Evolutionary conservation across 169 alveolate species (phyloP), one percentile per base, ranked within the genome.

Genomic region (Cryptosporidium baileyi): DNA sequence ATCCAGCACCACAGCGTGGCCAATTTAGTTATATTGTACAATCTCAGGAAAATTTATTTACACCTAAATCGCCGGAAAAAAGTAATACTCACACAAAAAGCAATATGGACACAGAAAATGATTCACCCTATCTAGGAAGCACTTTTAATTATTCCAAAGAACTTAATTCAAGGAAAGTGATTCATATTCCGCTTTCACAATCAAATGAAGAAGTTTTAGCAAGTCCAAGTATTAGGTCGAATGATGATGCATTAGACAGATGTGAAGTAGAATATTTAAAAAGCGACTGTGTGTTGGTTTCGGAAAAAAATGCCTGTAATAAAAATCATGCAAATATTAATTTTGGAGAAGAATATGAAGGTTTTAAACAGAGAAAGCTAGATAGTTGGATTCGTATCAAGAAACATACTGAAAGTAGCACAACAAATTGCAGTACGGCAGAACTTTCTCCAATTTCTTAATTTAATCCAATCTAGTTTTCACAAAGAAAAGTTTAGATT

Each of bases 121-220:
- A 6, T 17, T 8, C 62, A 28, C 32, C 13, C n/a, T 43, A 43
- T 43, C 17, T 11, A 0, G 40, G 11, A 11, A 30, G 2, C 6
- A 13, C n/a, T 24, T 45, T 62, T 44, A 45, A 36, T 34, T 13
- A 17, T 17, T 54, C 65, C 17, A n/a, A 13, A 60, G 85, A 54
- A 9, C 26, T 52, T 22, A 74, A 26, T 34, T 22, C 59, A 13
- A 44, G 74, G n/a, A 74, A 36, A 41, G 34, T 74, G 54, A 74
- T 74, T 54, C 85, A 74, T 15, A 74, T 74, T 17, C 85, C 85
- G 13, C 85, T 74, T 74, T 74, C 85, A 11, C 85, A 74, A 67
- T 40, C 85, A 57, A 74, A 74, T 51, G 85, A 74, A 59, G 85
- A 74, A 47, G 41, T 74, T 2, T 1, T 19, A 1, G 60, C 74